Percentiles rank a stretch among this genome's conserved stretches.
phyloP scores from a whole-genome alignment of 2,329 filamentous ascomycete species.

The Orbilia quercus region DNA sequence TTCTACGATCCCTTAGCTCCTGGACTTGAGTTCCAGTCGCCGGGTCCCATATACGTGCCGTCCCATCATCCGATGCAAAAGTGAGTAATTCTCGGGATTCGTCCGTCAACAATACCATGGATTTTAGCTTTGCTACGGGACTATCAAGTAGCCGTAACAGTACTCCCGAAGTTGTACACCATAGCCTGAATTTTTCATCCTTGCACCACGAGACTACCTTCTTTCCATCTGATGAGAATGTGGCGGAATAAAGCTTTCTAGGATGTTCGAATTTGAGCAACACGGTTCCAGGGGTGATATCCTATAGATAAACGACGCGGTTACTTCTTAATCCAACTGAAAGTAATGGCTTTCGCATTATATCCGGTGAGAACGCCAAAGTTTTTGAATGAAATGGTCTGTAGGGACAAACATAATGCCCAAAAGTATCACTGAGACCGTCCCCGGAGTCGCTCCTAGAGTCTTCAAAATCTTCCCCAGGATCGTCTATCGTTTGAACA shows the following conservation, averaged over 20 bases:
- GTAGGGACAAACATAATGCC: no score
- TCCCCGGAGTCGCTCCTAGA: no score
- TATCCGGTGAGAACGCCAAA: no score
- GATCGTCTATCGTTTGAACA: no score
- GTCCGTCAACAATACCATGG: constrained; percentile 11
- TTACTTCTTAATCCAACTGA: no score
- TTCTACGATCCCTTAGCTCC: no score
- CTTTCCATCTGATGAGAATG: constrained; percentile 75
- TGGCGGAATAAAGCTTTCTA: neutral
- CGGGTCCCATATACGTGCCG: constrained; percentile 65
- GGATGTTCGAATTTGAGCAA: neutral
- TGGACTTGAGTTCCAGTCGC: neutral
- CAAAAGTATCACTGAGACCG: no score
- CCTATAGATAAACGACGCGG: no score
- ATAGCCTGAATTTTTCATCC: neutral
- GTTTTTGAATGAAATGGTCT: no score
- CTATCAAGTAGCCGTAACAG: neutral
- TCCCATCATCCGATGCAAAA: constrained; percentile 56
- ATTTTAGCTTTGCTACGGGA: neutral
- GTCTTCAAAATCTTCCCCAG: no score
- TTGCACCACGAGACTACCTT: neutral
- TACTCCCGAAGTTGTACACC: constrained; percentile 3
- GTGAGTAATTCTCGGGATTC: constrained; percentile 29
- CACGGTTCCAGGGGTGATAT: no score
- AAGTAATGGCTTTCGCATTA: no score